Base-by-base conservation (phyloP, 2,329 filamentous ascomycete species). In the Emmonsiellopsis sp. region DNA sequence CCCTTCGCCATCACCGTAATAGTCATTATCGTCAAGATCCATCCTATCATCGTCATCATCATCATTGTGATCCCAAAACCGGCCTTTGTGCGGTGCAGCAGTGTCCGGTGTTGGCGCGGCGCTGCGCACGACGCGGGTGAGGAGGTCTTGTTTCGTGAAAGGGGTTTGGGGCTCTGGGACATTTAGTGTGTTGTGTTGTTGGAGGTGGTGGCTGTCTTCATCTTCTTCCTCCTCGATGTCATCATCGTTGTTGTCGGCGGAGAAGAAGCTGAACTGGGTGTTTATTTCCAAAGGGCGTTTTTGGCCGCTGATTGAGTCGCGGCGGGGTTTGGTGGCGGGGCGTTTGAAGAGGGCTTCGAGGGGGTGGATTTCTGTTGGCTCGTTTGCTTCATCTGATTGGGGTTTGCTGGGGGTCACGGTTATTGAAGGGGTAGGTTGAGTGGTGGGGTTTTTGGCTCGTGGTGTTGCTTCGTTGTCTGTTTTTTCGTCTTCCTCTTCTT, bases 91-190 rank as follows among this genome's bases (percentile, higher is more conserved):
- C 1, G 87, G 83, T 55, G 90, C 83, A 1, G 89, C 89, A 0
- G 93, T 97, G 65, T 98, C 93, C 0, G 93, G 93, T 0, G 93
- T 98, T 0, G 93, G 93, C 2, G 93, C 93, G 5, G 90, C 90
- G 66, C 90, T 96, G 53, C 93, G 81, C n/a, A 87, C 66, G 44
- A 69, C 69, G 35, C 76, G 66, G 50, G 80, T 81, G 57, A 90
- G 81, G 32, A 92, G 76, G 60, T 97, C 92, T 60, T 84, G 81
- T 58, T 84, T 83, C 0, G 87, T 89, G 67, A 84, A 95, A 0
- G 92, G 92, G 0, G 92, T 96, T 70, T 89, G 82, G 10, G 90
- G 91, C 50, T 64, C 68, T 16, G 30, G 30, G 13, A 34, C 32
- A 15, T 48, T 47, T 26, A 26, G 11, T 9, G 6, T 15, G 58